Conservation (phyloP, 2,329 filamentous ascomycete genomes). For the Capronia coronata region DNA sequence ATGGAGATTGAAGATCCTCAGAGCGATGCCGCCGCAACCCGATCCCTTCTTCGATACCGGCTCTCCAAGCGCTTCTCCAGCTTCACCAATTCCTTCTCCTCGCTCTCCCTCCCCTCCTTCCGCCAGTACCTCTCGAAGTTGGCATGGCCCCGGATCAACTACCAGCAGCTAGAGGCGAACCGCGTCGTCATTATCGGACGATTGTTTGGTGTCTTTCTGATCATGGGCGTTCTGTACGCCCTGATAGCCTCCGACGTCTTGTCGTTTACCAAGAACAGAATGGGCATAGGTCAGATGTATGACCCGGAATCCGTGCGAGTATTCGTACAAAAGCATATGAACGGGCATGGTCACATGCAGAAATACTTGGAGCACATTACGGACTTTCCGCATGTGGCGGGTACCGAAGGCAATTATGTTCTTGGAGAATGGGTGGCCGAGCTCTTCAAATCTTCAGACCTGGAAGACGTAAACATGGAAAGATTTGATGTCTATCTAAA, state of each 20-base stretch:
- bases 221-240: constrained; percentile 72
- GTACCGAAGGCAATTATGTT: constrained; percentile 86
- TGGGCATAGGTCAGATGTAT: constrained; percentile 64
- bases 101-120: constrained; percentile 46
- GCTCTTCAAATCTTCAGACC: constrained; percentile 62
- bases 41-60: constrained; percentile 41
- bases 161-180: constrained; percentile 41
- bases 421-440: constrained; percentile 77
- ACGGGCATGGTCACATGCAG: constrained; percentile 57
- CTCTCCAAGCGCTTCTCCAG: constrained; percentile 53
- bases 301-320: constrained; percentile 74
- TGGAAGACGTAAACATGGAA: constrained; percentile 71
- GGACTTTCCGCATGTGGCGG: constrained; percentile 80
- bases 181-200: constrained; percentile 65
- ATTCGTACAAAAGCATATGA: constrained; percentile 67
- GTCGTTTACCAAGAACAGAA: constrained; percentile 53
- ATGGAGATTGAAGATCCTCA: constrained; percentile 73
- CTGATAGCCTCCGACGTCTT: constrained; percentile 83
- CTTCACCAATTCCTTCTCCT: constrained; percentile 52
- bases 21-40: constrained; percentile 29
- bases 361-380: constrained; percentile 72
- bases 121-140: constrained; percentile 42
- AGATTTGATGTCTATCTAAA: constrained; percentile 87
- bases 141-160: constrained; percentile 34
- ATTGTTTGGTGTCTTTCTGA: constrained; percentile 65